A percentile compares a stretch with the other conserved stretches of the same genome.
Evolutionary conservation across 805 yeast species (phyloP).

Genomic region (Candida ovalis): DNA sequence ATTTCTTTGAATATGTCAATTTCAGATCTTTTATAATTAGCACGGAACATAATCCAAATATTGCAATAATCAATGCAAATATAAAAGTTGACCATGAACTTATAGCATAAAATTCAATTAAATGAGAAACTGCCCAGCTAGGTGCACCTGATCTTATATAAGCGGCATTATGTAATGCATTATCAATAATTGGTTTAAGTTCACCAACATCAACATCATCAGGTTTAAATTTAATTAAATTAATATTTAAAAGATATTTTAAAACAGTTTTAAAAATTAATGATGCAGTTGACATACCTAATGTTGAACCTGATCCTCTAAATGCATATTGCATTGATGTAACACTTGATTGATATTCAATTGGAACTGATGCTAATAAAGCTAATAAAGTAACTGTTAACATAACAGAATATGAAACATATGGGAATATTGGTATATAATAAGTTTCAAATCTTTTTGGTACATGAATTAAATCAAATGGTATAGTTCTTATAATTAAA

Average conservation of each 20-base stretch:
- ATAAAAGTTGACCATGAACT: slow-evolving; percentile 53
- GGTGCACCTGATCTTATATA: slow-evolving; percentile 54
- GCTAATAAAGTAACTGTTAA: slow-evolving; percentile 65
- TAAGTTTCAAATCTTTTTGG: slow-evolving; percentile 37
- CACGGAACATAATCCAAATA: slow-evolving; percentile 38
- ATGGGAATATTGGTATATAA: slow-evolving; percentile 43
- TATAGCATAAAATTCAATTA: slow-evolving; percentile 47
- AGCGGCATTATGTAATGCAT: slow-evolving; percentile 54
- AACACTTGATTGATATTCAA: slow-evolving; percentile 61
- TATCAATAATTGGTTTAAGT: slow-evolving; percentile 42
- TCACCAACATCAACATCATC: slow-evolving; percentile 34
- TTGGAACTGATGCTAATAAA: slow-evolving; percentile 69
- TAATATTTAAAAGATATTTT: slow-evolving; percentile 21
- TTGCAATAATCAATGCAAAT: slow-evolving; percentile 38
- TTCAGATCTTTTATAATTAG: slow-evolving; percentile 46
- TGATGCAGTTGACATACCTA: slow-evolving; percentile 62
- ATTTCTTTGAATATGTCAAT: slow-evolving; percentile 25
- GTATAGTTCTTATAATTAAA: slow-evolving; percentile 19
- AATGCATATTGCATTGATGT: slow-evolving; percentile 66
- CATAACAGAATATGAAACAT: slow-evolving; percentile 53
- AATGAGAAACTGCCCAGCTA: slow-evolving; percentile 39
- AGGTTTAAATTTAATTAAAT: slow-evolving; percentile 33
- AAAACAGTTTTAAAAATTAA: slow-evolving; percentile 55
- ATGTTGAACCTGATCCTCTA: slow-evolving; percentile 62
- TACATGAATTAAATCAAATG: slow-evolving; percentile 10